phyloP scores from a whole-genome alignment of 495 filamentous ascomycete species.

The Thermochaetoides thermophila region DNA sequence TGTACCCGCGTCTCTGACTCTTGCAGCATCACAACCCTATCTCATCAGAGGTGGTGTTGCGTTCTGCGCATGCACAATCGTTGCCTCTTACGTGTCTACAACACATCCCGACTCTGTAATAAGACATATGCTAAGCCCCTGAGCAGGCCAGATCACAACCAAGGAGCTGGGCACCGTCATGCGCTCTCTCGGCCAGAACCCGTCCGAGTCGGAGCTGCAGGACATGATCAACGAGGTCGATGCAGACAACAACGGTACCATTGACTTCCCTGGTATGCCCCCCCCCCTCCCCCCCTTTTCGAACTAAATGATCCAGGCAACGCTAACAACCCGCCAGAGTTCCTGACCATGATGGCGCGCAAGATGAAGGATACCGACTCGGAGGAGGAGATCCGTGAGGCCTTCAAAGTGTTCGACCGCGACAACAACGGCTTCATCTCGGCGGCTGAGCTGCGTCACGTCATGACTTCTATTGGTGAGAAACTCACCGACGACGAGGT shows the following conservation, averaged over 20 bases:
- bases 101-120: not conserved
- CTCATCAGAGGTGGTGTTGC: not conserved
- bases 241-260: slow-evolving; percentile 98
- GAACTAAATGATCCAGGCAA: no score
- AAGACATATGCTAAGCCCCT: slow-evolving; percentile 10
- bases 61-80: no score
- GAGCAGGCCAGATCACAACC: slow-evolving; percentile 91
- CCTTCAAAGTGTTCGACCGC: slow-evolving; percentile 73
- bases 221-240: slow-evolving; percentile 99
- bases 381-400: slow-evolving; percentile 96
- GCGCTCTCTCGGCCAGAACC: slow-evolving; percentile 99
- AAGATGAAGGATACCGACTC: slow-evolving; percentile 99
- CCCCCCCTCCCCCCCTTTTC: no score
- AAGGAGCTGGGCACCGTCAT: slow-evolving; percentile 99
- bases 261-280: slow-evolving; percentile 85
- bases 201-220: slow-evolving; percentile 94
- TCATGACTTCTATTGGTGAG: slow-evolving; percentile 99
- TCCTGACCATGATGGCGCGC: slow-evolving; percentile 99
- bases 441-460: slow-evolving; percentile 90
- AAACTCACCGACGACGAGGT: slow-evolving; percentile 99
- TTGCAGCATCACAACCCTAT: not conserved
- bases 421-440: slow-evolving; percentile 99
- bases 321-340: slow-evolving; percentile 46
- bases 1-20: not conserved
- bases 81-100: no score